phyloP scores from a whole-genome alignment of 306 rosid genomes.

The Cyamopsis tetragonoloba region DNA sequence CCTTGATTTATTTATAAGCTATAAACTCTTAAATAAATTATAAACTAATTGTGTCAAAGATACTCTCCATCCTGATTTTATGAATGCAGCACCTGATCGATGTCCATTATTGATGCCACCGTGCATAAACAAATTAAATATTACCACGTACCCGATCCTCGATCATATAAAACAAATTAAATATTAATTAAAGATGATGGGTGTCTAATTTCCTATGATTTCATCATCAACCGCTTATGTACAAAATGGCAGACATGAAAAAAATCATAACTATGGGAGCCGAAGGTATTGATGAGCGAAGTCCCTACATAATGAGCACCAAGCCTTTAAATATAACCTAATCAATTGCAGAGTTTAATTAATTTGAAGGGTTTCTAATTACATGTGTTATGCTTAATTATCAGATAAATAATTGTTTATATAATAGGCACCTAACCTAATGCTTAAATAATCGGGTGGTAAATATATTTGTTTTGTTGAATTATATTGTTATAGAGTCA shows the following conservation, averaged over 20 bases:
- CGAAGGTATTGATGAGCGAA: neutral
- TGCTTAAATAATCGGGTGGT: no score
- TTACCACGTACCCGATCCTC: neutral
- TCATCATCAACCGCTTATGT: neutral
- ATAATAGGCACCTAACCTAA: no score
- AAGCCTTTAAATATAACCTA: neutral
- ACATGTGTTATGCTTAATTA: no score
- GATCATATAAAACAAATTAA: neutral
- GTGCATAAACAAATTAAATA: neutral
- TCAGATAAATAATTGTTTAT: no score
- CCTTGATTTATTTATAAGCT: no score
- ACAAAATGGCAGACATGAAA: neutral
- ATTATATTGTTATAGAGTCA: no score
- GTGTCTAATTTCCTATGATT: neutral
- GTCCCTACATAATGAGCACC: slow-evolving; percentile 4
- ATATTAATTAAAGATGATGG: neutral
- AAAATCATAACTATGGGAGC: neutral
- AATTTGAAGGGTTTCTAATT: no score
- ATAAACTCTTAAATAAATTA: no score
- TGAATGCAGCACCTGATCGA: slow-evolving; percentile 19
- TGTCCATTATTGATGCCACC: slow-evolving; percentile 22
- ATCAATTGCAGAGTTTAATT: no score
- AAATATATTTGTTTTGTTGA: no score
- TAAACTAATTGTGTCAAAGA: no score
- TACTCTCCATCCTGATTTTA: no score